Percentiles rank a stretch among this genome's conserved stretches.
Conservation (phyloP, 805 yeast genomes). For the Wickerhamiella parazyma region DNA sequence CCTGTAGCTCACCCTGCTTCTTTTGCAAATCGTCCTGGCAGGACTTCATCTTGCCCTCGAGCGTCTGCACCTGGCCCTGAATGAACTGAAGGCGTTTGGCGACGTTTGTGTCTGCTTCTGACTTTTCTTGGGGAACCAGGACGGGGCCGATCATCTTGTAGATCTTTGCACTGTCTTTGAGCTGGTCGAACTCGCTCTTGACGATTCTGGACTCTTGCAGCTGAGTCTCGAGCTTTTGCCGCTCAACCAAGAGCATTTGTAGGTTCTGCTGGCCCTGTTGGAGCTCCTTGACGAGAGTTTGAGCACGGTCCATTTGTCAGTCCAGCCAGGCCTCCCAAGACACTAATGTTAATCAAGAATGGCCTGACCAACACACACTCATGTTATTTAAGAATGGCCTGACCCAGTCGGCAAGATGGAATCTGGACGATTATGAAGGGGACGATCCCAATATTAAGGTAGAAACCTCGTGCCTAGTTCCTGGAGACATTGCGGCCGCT, state of each 20-base stretch:
- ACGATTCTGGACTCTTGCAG: constrained; percentile 88
- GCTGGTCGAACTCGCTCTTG: constrained; percentile 54
- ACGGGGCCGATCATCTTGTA: constrained; percentile 89
- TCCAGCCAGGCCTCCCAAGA: too few species aligned
- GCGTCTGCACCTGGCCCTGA: constrained; percentile 58
- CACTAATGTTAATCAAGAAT: constrained; percentile 20
- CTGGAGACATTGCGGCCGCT: constrained; percentile 13
- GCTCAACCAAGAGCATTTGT: constrained; percentile 44
- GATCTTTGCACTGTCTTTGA: constrained; percentile 59
- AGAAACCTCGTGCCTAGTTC: neutral
- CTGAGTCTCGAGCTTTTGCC: constrained; percentile 88
- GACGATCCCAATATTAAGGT: constrained; percentile 14
- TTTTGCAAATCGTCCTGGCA: constrained; percentile 44
- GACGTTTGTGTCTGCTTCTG: constrained; percentile 74
- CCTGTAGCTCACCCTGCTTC: constrained; percentile 16
- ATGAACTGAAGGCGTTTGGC: constrained; percentile 84
- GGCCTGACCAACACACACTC: too few species aligned
- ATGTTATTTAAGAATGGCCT: constrained; percentile 26
- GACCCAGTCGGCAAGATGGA: constrained; percentile 41
- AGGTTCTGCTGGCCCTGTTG: constrained; percentile 22
- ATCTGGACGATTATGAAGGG: constrained; percentile 32
- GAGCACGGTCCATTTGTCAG: constrained; percentile 6
- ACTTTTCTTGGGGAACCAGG: constrained; percentile 71
- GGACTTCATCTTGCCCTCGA: constrained; percentile 53
- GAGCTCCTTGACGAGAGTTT: constrained; percentile 13